Evolutionary conservation across 1,139 yeast species (phyloP).

Genomic region (Geotrichum aggregatum): DNA sequence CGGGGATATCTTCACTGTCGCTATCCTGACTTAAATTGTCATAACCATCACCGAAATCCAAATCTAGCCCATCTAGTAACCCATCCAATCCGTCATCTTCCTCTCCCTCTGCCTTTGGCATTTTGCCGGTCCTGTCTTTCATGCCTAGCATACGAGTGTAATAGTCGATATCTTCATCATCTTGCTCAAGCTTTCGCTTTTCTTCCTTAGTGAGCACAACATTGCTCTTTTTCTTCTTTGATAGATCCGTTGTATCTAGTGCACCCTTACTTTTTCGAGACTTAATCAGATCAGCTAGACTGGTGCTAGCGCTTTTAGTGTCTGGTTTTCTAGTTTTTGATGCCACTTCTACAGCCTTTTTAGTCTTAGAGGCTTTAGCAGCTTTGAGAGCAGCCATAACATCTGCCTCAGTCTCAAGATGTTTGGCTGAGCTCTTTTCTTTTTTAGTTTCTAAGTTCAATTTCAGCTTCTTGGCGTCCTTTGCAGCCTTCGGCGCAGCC

Average conservation of each 20-base stretch:
- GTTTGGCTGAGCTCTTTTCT: slow-evolving; percentile 22
- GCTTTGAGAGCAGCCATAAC: slow-evolving; percentile 45
- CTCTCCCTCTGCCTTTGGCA: slow-evolving; percentile 39
- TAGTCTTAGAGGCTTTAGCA: slow-evolving; percentile 35
- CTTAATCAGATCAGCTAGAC: slow-evolving; percentile 21
- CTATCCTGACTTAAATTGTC: slow-evolving; percentile 32
- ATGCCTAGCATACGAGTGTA: slow-evolving; percentile 80
- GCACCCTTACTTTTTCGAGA: slow-evolving; percentile 2
- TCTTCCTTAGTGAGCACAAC: slow-evolving; percentile 18
- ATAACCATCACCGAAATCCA: slow-evolving; percentile 46
- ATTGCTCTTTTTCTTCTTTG: slow-evolving; percentile 14
- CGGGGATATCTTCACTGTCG: slow-evolving; percentile 25
- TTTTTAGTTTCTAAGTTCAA: slow-evolving; percentile 34
- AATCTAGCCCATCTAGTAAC: slow-evolving; percentile 71
- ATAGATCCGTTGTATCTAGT: not conserved
- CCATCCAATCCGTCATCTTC: slow-evolving; percentile 67
- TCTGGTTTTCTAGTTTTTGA: slow-evolving; percentile 8
- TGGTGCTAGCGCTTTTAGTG: slow-evolving; percentile 14
- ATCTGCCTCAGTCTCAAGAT: slow-evolving; percentile 36
- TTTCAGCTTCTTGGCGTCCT: slow-evolving; percentile 30
- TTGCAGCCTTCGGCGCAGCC: slow-evolving; percentile 43
- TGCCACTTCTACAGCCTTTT: slow-evolving; percentile 12
- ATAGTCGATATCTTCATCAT: slow-evolving; percentile 74
- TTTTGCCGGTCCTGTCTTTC: slow-evolving; percentile 46
- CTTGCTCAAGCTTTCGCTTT: slow-evolving; percentile 33